Conservation (phyloP, 75 land plant genomes). For the Larix kaempferi region DNA sequence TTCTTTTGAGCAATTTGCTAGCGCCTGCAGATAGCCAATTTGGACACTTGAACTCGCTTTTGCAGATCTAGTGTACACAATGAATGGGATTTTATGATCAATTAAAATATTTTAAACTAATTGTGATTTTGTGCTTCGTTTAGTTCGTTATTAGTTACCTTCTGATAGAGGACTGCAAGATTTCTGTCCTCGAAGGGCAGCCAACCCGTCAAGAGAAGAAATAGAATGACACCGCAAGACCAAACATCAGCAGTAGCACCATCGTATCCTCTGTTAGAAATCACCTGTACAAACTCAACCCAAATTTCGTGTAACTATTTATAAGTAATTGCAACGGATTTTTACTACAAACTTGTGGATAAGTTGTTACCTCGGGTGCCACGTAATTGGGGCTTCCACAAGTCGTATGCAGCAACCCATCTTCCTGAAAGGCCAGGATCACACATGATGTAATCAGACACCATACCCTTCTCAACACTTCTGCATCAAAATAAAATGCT, state of each 20-base stretch:
- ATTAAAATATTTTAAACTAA: background rate
- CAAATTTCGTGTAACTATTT: background rate
- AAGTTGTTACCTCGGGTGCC: slow-evolving; percentile 60
- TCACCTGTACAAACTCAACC: slow-evolving; percentile 14
- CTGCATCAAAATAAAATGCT: background rate
- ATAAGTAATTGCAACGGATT: background rate
- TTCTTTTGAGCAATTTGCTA: slow-evolving; percentile 49
- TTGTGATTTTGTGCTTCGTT: background rate
- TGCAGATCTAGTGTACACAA: slow-evolving; percentile 51
- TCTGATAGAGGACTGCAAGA: slow-evolving; percentile 66
- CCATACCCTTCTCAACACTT: no score
- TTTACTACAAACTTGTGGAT: no score
- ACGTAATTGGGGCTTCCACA: slow-evolving; percentile 93
- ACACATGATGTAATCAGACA: background rate
- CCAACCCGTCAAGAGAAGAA: slow-evolving; percentile 57
- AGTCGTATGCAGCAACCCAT: slow-evolving; percentile 78
- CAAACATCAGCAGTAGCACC: slow-evolving; percentile 62
- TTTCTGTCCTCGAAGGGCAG: slow-evolving; percentile 82
- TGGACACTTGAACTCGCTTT: slow-evolving; percentile 65
- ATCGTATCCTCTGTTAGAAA: slow-evolving; percentile 61
- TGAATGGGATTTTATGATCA: background rate
- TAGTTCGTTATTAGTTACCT: slow-evolving; percentile 26
- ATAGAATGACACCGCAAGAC: slow-evolving; percentile 71
- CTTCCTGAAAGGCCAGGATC: slow-evolving; percentile 32
- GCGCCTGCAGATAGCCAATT: slow-evolving; percentile 78